Conservation (phyloP, 768 basidiomycete species). For the Dioszegia hungarica region DNA sequence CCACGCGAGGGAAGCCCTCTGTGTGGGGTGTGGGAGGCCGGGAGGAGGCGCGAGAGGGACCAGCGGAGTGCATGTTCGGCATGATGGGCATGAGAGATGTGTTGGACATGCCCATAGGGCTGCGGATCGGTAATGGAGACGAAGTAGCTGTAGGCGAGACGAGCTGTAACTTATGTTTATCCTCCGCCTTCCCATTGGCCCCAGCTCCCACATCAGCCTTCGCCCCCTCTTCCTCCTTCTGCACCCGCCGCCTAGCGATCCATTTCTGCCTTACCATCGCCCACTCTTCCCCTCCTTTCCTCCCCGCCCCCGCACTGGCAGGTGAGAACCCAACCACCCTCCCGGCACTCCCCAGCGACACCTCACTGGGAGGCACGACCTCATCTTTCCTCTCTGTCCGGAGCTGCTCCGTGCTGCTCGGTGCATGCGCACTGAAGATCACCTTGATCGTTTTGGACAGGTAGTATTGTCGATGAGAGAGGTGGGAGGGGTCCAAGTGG, state of each 20-base stretch:
- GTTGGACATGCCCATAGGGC: no score
- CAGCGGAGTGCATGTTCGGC: conserved; percentile 1
- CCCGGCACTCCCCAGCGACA: not conserved
- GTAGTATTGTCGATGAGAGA: conserved; percentile 19
- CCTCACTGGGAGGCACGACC: conserved; percentile 3
- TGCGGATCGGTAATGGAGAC: conserved; percentile 4
- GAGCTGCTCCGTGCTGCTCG: conserved; percentile 15
- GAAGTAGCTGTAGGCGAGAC: conserved; percentile 1
- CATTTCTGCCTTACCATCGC: conserved; percentile 22
- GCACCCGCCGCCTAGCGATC: conserved; percentile 11
- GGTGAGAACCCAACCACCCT: conserved; percentile 19
- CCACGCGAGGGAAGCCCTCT: not conserved
- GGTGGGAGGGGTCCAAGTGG: not conserved
- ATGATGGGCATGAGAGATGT: not conserved
- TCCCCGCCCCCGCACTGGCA: conserved; percentile 13
- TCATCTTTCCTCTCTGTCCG: conserved; percentile 34
- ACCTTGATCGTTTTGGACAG: conserved; percentile 39
- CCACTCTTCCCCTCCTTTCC: conserved; percentile 23
- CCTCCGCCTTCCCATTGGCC: not conserved
- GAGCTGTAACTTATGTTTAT: not conserved
- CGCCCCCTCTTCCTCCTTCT: not conserved
- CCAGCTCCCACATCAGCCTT: not conserved
- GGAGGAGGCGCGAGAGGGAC: not conserved
- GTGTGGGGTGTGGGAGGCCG: not conserved
- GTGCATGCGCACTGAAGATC: conserved; percentile 36